Percentiles rank a stretch among this genome's conserved stretches.
phyloP scores from a whole-genome alignment of 2,329 filamentous ascomycete species.

The Cercospora sojina region DNA sequence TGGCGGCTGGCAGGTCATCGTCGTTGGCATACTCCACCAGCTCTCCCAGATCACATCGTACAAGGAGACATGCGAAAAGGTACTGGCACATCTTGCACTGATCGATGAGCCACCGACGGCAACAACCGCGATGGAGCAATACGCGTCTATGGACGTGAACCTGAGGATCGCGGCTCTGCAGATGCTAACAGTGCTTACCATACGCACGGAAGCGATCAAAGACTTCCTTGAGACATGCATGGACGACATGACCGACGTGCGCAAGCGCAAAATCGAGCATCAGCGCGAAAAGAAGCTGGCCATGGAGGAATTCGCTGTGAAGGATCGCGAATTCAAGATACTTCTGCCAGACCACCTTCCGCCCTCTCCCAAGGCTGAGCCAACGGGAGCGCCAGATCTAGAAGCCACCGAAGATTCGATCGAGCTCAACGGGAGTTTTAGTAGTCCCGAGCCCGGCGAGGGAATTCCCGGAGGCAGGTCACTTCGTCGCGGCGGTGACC shows the following conservation, averaged over 20 bases:
- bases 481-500: constrained; percentile 58
- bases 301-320: constrained; percentile 56
- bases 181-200: constrained; percentile 79
- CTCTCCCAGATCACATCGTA: constrained; percentile 73
- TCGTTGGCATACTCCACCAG: constrained; percentile 83
- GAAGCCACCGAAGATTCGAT: constrained; percentile 37
- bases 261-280: constrained; percentile 93
- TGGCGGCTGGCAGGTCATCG: constrained; percentile 87
- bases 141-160: constrained; percentile 77
- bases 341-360: constrained; percentile 71
- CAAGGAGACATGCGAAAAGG: constrained; percentile 70
- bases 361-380: constrained; percentile 52
- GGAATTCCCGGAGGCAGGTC: constrained; percentile 64
- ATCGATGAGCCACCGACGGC: constrained; percentile 70
- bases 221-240: constrained; percentile 89
- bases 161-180: constrained; percentile 76
- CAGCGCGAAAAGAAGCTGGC: constrained; percentile 69
- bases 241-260: constrained; percentile 88
- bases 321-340: constrained; percentile 54
- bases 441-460: constrained; percentile 59
- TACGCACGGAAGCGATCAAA: constrained; percentile 81
- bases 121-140: constrained; percentile 71
- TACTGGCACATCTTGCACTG: constrained; percentile 79
- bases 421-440: constrained; percentile 62
- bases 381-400: constrained; percentile 42